These are phyloP conservation scores for Penicillium frequentans DNA, from an alignment of 2,329 filamentous ascomycete genomes.

Conservation along the genomic window DNA sequence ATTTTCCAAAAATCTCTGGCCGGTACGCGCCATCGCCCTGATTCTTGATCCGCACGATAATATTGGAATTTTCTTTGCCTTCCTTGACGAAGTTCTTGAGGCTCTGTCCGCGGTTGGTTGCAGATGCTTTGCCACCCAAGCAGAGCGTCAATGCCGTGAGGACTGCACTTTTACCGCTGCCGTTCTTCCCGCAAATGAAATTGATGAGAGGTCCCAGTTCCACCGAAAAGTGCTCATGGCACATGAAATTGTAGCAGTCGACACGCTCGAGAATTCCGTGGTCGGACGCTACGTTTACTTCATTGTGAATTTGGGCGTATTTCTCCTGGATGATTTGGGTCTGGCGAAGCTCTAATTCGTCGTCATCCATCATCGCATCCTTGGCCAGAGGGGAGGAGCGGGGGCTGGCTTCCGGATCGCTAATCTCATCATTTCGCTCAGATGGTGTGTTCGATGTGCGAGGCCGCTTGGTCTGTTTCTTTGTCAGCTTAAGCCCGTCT, in stretches of 20 bases:
- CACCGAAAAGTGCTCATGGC: slow-evolving; percentile 77
- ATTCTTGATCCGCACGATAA: slow-evolving; percentile 89
- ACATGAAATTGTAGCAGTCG: slow-evolving; percentile 94
- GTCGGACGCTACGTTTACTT: slow-evolving; percentile 73
- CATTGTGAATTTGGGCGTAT: slow-evolving; percentile 49
- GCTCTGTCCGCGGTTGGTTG: slow-evolving; percentile 87
- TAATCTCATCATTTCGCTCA: slow-evolving; percentile 22
- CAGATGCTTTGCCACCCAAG: slow-evolving; percentile 88
- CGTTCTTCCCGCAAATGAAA: slow-evolving; percentile 97
- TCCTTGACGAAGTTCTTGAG: slow-evolving; percentile 90
- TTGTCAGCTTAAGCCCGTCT: slow-evolving; percentile 1
- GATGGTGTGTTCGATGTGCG: slow-evolving; percentile 34
- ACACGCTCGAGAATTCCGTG: slow-evolving; percentile 87
- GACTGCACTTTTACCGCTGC: slow-evolving; percentile 95
- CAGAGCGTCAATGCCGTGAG: slow-evolving; percentile 91
- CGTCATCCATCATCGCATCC: slow-evolving; percentile 31
- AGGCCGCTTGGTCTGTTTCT: slow-evolving; percentile 42
- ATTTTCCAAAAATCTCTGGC: slow-evolving; percentile 75
- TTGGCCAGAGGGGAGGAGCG: slow-evolving; percentile 19
- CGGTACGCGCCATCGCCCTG: slow-evolving; percentile 81
- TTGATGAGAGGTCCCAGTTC: slow-evolving; percentile 93
- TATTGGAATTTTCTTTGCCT: slow-evolving; percentile 67
- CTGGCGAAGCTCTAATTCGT: slow-evolving; percentile 56
- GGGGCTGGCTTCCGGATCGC: background rate
- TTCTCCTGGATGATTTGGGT: slow-evolving; percentile 62